Evolutionary conservation across 2,329 filamentous ascomycete species (phyloP).

Genomic region (Xylariaceae sp.): DNA sequence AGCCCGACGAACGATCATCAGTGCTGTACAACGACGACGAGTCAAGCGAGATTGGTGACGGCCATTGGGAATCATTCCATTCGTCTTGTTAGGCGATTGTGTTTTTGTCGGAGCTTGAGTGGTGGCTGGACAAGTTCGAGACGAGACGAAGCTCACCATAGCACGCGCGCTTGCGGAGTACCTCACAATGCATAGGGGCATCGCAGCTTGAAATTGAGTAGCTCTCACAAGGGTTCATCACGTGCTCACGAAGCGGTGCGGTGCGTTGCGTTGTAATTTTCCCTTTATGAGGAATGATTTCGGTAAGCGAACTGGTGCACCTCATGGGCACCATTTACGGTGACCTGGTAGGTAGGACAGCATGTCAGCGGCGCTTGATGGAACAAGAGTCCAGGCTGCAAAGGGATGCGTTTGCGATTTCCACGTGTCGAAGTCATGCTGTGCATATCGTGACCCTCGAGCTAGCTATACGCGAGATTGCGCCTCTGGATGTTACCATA

Average conservation of each 20-base stretch:
- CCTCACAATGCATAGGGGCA: neutral
- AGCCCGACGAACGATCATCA: neutral
- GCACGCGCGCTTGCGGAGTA: neutral
- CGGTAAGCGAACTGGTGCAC: conserved; percentile 7
- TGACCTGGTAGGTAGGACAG: neutral
- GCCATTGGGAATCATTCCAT: conserved; percentile 6
- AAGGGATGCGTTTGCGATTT: conserved; percentile 1
- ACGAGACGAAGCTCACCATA: neutral
- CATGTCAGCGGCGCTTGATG: conserved; percentile 6
- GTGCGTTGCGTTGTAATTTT: conserved; percentile 8
- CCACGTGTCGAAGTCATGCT: conserved; percentile 13
- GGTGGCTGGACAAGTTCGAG: conserved; percentile 3
- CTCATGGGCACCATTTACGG: too few species aligned
- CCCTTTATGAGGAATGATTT: conserved; percentile 2
- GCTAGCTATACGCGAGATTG: neutral
- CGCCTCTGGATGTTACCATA: neutral
- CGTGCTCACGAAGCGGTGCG: conserved; percentile 6
- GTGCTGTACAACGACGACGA: conserved; percentile 7
- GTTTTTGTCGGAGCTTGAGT: neutral
- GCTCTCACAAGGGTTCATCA: conserved; percentile 3
- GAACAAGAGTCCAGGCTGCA: conserved; percentile 7
- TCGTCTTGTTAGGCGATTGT: conserved; percentile 11
- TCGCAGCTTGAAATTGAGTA: too few species aligned
- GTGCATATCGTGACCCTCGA: conserved; percentile 6
- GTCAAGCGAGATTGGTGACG: conserved; percentile 12